Base-by-base conservation (phyloP, 768 basidiomycete genomes). In the Tulasnella calospora region DNA sequence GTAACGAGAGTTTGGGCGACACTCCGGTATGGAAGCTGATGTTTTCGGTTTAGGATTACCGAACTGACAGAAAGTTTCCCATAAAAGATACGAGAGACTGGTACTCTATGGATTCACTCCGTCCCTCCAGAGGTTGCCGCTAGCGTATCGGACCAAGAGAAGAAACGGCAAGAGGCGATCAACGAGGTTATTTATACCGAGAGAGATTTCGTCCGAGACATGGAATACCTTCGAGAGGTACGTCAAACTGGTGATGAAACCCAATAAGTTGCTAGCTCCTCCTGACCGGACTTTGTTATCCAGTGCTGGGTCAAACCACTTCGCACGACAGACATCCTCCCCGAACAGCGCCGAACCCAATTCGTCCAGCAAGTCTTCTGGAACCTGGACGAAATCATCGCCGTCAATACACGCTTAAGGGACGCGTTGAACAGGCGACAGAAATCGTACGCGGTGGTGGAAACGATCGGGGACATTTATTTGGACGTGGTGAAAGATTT, bases 161-260 rank as follows among this genome's bases (percentile, higher is more conserved):
- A 96, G 89, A 96, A 89, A 84, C 89, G 97, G 1, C 97, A 99
- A 83, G 98, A 99, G 84, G 94, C 95, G 30, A 99, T 99, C 86
- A 98, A 99, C 83, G 98, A 99, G 86, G 94, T 98, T 46, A 91
- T 90, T 78, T 90, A 90, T 80, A 99, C 98, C 10, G 98, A 99
- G 83, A 89, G 96, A 36, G 98, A 99, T 85, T 99, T 99, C 84
- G 96, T 99, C 69, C 89, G 95, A 78, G 98, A 98, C 85, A 90
- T 99, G 90, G 98, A 99, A 85, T 99, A 99, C 83, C 89, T 99
- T 71, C 92, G 96, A 80, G 97, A 99, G 83, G 94, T 97, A 82
- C 82, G 94, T 30, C 41, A 23, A 30, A 40, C 5, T n/a, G n/a
- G n/a, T n/a, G n/a, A n/a, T n/a, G n/a, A n/a, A n/a, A n/a, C n/a